phyloP scores from a whole-genome alignment of 1,284 basidiomycete genomes.

The Ustilago nuda region DNA sequence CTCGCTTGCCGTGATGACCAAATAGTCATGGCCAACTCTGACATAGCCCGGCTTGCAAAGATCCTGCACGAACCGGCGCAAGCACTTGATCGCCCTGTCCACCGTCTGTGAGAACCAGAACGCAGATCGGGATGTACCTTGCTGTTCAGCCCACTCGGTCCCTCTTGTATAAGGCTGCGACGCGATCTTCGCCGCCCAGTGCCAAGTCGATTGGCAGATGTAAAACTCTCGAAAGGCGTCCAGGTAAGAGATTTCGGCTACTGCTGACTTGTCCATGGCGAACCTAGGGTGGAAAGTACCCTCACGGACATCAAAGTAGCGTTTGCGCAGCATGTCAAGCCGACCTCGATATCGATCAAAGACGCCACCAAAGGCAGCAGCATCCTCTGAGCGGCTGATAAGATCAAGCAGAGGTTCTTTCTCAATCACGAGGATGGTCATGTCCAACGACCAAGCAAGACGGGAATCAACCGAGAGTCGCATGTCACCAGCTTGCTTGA shows the following conservation, averaged over 20 bases:
- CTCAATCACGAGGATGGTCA: slow-evolving; percentile 28
- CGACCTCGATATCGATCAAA: slow-evolving; percentile 38
- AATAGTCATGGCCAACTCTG: slow-evolving; percentile 47
- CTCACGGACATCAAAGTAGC: slow-evolving; percentile 39
- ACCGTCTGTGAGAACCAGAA: slow-evolving; percentile 50
- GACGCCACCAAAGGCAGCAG: slow-evolving; percentile 34
- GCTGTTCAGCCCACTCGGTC: slow-evolving; percentile 25
- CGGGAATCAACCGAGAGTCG: slow-evolving; percentile 41
- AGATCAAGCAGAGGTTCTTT: slow-evolving; percentile 37
- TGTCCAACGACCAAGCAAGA: slow-evolving; percentile 46
- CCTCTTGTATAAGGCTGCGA: background rate
- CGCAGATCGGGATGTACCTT: slow-evolving; percentile 23
- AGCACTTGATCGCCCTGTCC: slow-evolving; percentile 32
- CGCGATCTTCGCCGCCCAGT: slow-evolving; percentile 42
- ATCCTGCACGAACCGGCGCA: slow-evolving; percentile 35
- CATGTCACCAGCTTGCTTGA: slow-evolving; percentile 40
- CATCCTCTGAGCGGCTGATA: slow-evolving; percentile 32
- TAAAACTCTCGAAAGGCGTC: slow-evolving; percentile 42
- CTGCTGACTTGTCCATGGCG: slow-evolving; percentile 48
- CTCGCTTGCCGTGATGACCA: slow-evolving; percentile 47
- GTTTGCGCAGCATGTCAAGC: slow-evolving; percentile 27
- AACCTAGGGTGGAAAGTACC: slow-evolving; percentile 34
- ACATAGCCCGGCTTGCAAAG: slow-evolving; percentile 47
- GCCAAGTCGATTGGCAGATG: slow-evolving; percentile 50
- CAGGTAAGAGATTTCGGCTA: slow-evolving; percentile 42